Conservation (phyloP, 2,329 filamentous ascomycete genomes). For the Tolypocladium tundrense region DNA sequence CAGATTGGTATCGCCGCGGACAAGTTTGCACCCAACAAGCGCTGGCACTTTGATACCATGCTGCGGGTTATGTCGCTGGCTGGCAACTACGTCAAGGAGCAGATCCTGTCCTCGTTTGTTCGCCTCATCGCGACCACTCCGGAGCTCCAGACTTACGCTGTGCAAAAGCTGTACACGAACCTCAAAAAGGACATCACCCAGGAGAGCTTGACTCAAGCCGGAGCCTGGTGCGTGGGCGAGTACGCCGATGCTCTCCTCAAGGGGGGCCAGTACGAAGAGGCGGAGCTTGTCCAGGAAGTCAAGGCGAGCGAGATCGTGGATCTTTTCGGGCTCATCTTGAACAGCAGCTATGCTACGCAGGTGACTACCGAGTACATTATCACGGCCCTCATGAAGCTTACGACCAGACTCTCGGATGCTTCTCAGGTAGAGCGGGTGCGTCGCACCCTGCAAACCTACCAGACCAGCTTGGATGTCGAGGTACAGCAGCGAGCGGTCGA, state of each 20-base stretch:
- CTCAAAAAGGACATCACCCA: constrained; percentile 96
- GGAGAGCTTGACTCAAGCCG: constrained; percentile 86
- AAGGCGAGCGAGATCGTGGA: constrained; percentile 87
- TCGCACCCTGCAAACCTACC: constrained; percentile 64
- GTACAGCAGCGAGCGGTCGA: constrained; percentile 94
- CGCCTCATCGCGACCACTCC: constrained; percentile 89
- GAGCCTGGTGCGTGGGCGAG: constrained; percentile 95
- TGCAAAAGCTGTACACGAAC: constrained; percentile 84
- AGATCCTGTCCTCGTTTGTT: constrained; percentile 93
- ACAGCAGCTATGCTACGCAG: constrained; percentile 88
- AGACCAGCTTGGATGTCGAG: constrained; percentile 85
- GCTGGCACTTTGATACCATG: constrained; percentile 99
- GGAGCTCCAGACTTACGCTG: constrained; percentile 91
- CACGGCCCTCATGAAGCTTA: constrained; percentile 90
- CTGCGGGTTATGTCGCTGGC: constrained; percentile 85
- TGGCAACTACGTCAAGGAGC: constrained; percentile 95
- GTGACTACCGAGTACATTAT: constrained; percentile 92
- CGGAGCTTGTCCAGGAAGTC: constrained; percentile 72
- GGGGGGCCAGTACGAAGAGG: constrained; percentile 87
- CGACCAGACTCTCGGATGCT: constrained; percentile 72
- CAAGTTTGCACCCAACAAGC: constrained; percentile 89
- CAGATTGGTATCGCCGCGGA: constrained; percentile 97
- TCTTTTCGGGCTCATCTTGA: constrained; percentile 82
- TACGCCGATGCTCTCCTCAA: constrained; percentile 84
- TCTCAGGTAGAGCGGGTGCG: constrained; percentile 81